These are phyloP conservation scores for Floccularia luteovirens DNA, from an alignment of 768 basidiomycete species.

Conservation along the genomic window DNA sequence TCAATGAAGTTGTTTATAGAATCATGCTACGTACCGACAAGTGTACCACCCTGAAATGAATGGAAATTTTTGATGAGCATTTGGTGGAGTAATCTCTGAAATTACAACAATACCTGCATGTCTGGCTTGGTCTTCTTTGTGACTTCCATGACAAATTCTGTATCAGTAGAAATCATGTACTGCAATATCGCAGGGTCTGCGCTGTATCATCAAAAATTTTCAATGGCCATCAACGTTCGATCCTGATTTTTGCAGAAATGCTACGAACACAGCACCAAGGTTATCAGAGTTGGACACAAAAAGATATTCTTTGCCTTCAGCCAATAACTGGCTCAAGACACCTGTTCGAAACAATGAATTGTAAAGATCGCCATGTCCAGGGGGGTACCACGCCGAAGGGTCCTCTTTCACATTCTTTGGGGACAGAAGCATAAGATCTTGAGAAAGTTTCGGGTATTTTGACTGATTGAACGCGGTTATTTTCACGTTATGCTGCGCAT, in stretches of 20 bases:
- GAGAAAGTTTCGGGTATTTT: slow-evolving; percentile 75
- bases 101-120: slow-evolving; percentile 22
- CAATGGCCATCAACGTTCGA: slow-evolving; percentile 25
- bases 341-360: slow-evolving; percentile 72
- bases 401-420: slow-evolving; percentile 60
- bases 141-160: slow-evolving; percentile 85
- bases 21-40: slow-evolving; percentile 34
- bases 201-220: slow-evolving; percentile 21
- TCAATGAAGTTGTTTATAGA: background rate
- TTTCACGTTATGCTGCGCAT: slow-evolving; percentile 75
- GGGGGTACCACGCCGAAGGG: slow-evolving; percentile 83
- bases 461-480: slow-evolving; percentile 82
- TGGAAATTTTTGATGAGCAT: no score
- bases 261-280: slow-evolving; percentile 70
- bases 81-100: no score
- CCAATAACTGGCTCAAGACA: slow-evolving; percentile 66
- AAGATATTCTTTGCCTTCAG: slow-evolving; percentile 83
- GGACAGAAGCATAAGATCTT: slow-evolving; percentile 68
- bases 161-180: slow-evolving; percentile 67
- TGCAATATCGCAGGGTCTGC: slow-evolving; percentile 73
- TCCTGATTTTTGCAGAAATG: slow-evolving; percentile 30
- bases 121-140: slow-evolving; percentile 88
- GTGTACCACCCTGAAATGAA: slow-evolving; percentile 53
- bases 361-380: slow-evolving; percentile 84
- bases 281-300: slow-evolving; percentile 90